Evolutionary conservation across 305 asterid genomes (phyloP), one percentile per base, ranked within the genome.

Genomic region (Fraxinus floribunda): DNA sequence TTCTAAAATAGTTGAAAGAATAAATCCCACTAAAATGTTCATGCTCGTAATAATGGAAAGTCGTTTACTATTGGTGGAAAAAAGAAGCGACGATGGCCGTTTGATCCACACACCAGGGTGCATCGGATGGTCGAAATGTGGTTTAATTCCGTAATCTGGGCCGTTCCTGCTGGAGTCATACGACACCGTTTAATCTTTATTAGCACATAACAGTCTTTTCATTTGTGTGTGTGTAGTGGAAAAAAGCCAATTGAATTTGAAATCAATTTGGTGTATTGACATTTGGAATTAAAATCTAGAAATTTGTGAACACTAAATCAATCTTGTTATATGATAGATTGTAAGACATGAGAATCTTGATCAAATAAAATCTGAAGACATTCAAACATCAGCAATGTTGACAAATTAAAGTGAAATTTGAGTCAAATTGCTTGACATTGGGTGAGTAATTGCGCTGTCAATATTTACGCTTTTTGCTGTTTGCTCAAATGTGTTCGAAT

Each of bases 131-230:
- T 9, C 39, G 86, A 71, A 81, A 84, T 77, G 88, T 83, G 87
- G 70, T 39, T 20, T 73, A 34, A 44, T 73, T 84, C 89, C 94
- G 91, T 85, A 86, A 91, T 90, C 88, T 88, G 90, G 96, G 93
- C 88, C 87, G 82, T 75, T 82, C 88, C 83, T 82, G 75, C 35
- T 87, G 90, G 84, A 76, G 79, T 49, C 11, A 77, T 73, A 49
- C 84, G 88, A 88, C 90, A 92, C 88, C 89, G 90, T 83, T 83
- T 41, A 26, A 60, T 32, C 62, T 85, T 68, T 32, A 9, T 24
- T 46, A 13, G 6, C 1, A 35, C 38, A 35, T 44, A 2, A 5
- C 11, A 15, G 8, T 34, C 13, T 62, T 68, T n/a, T 55, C 68
- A n/a, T 57, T 57, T n/a, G 24, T 18, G 4, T n/a, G 24, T 18